phyloP scores from a whole-genome alignment of 495 filamentous ascomycete genomes.

The Xylaria intraflava region DNA sequence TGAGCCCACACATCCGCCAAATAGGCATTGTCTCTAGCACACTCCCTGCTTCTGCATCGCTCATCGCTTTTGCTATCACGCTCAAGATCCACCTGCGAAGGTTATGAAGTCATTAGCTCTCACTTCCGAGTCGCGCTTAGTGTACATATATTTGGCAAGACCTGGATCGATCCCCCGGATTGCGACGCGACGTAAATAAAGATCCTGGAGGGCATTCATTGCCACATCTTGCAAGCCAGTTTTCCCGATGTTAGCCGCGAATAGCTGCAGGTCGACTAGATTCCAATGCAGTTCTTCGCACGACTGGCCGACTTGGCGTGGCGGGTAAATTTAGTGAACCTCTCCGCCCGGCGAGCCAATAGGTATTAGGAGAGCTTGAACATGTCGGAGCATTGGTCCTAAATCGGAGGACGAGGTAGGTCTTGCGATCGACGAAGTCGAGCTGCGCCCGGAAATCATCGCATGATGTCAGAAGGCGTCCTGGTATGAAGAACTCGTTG shows the following conservation, averaged over 20 bases:
- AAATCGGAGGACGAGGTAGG: slow-evolving; percentile 29
- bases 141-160: slow-evolving; percentile 40
- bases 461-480: slow-evolving; percentile 34
- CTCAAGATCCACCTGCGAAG: slow-evolving; percentile 44
- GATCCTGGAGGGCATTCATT: slow-evolving; percentile 44
- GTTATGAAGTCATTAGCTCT: slow-evolving; percentile 35
- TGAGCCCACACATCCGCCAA: slow-evolving; percentile 32
- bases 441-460: slow-evolving; percentile 32
- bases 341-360: slow-evolving; percentile 37
- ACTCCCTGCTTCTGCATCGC: slow-evolving; percentile 15
- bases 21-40: slow-evolving; percentile 28
- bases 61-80: slow-evolving; percentile 42
- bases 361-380: slow-evolving; percentile 42
- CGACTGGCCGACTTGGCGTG: slow-evolving; percentile 23
- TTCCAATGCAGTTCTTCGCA: slow-evolving; percentile 33
- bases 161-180: slow-evolving; percentile 43
- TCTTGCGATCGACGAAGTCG: slow-evolving; percentile 18
- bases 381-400: slow-evolving; percentile 38
- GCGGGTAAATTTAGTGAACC: slow-evolving; percentile 35
- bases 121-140: slow-evolving; percentile 35
- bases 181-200: slow-evolving; percentile 43
- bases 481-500: slow-evolving; percentile 35
- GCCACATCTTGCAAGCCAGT: slow-evolving; percentile 39
- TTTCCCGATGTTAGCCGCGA: slow-evolving; percentile 37
- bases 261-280: slow-evolving; percentile 41